Evolutionary conservation across 2,329 filamentous ascomycete genomes (phyloP).

Genomic region (Penicillium sumatraense): DNA sequence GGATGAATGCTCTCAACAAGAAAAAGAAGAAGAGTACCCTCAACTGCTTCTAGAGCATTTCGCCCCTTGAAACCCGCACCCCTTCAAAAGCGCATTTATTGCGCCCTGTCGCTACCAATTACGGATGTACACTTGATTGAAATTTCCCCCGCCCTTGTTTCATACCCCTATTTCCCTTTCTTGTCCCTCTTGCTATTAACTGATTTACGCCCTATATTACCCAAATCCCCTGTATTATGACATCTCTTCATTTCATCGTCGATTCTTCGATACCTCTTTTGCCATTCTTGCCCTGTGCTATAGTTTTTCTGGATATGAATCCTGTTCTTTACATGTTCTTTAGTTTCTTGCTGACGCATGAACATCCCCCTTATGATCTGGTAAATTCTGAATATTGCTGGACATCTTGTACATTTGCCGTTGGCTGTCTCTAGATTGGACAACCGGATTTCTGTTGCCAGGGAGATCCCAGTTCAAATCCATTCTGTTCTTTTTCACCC

Average conservation of each 20-base stretch:
- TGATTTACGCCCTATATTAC: constrained; percentile 9
- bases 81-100: constrained; percentile 24
- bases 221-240: constrained; percentile 29
- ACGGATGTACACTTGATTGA: constrained; percentile 21
- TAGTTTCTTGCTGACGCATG: constrained; percentile 10
- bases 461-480: background rate
- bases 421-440: constrained; percentile 21
- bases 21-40: constrained; percentile 94
- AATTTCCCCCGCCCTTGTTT: constrained; percentile 16
- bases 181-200: constrained; percentile 8
- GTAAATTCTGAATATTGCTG: constrained; percentile 18
- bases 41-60: constrained; percentile 84
- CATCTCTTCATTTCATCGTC: constrained; percentile 16
- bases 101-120: constrained; percentile 18
- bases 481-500: background rate
- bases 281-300: constrained; percentile 19
- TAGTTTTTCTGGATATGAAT: constrained; percentile 15
- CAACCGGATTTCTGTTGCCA: background rate
- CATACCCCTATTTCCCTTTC: constrained; percentile 14
- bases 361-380: constrained; percentile 22
- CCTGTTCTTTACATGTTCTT: constrained; percentile 15
- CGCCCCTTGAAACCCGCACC: background rate
- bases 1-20: constrained; percentile 89
- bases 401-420: constrained; percentile 24
- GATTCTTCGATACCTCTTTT: constrained; percentile 27